Evolutionary conservation across 148 eudicot genomes (phyloP).

Genomic region (Dysphania ambrosioides): DNA sequence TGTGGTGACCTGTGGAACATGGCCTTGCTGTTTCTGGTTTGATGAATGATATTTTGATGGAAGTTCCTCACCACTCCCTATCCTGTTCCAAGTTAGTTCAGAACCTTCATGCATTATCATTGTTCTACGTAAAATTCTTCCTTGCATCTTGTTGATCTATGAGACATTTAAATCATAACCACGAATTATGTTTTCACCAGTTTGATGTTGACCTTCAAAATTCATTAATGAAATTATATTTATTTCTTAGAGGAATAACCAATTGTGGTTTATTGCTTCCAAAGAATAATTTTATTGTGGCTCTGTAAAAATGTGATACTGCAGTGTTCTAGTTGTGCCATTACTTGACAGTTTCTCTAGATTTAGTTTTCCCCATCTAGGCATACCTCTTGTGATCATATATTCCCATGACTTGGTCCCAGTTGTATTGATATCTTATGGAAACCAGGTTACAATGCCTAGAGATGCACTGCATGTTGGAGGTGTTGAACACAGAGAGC

Average conservation of each 20-base stretch:
- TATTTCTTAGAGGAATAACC: not conserved
- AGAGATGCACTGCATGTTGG: constrained; percentile 94
- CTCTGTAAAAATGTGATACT: not conserved
- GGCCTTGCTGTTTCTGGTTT: not conserved
- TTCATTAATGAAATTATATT: too few relatives aligned
- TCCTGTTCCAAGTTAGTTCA: too few relatives aligned
- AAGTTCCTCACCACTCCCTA: not conserved
- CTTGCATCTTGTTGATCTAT: not conserved
- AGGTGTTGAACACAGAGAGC: constrained; percentile 85
- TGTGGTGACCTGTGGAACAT: not conserved
- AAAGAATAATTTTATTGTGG: not conserved
- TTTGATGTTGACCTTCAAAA: not conserved
- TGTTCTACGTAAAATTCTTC: not conserved
- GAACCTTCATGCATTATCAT: not conserved
- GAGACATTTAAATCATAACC: not conserved
- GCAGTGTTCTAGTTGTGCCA: not conserved
- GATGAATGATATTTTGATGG: not conserved
- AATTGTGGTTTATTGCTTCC: not conserved
- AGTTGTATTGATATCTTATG: constrained; percentile 6
- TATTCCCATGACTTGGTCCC: not conserved
- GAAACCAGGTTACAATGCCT: constrained; percentile 83
- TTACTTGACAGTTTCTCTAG: too few relatives aligned
- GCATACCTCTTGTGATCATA: not conserved
- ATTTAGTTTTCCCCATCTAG: not conserved
- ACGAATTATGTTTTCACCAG: not conserved